Evolutionary conservation across 441 rosid species (phyloP).

Genomic region (Gossypium trilobum): DNA sequence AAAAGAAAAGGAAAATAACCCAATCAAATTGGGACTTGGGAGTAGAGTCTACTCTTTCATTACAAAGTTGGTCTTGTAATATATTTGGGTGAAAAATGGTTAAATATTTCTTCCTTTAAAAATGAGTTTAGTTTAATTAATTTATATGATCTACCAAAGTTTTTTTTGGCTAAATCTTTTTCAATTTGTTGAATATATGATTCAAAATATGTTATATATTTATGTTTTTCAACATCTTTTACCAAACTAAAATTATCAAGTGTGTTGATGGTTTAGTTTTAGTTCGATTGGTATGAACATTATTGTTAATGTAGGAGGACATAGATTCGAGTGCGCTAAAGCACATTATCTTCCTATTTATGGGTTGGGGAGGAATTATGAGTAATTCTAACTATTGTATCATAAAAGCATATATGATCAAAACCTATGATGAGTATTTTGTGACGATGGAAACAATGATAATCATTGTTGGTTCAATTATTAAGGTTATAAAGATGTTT

Average conservation of each 20-base stretch:
- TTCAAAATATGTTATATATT: background rate
- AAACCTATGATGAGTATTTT: rapidly evolving
- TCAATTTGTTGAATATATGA: too few relatives aligned
- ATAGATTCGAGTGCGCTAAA: too few relatives aligned
- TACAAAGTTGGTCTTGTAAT: conserved; percentile 1
- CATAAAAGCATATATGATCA: too few relatives aligned
- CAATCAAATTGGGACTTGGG: background rate
- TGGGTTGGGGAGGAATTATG: too few relatives aligned
- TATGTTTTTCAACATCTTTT: background rate
- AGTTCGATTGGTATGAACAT: too few relatives aligned
- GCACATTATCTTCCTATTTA: too few relatives aligned
- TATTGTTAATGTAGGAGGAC: too few relatives aligned
- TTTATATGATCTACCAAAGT: background rate
- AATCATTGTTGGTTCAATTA: background rate
- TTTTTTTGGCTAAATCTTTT: too few relatives aligned
- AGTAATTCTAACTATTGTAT: too few relatives aligned
- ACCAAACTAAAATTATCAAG: too few relatives aligned
- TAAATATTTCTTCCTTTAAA: background rate
- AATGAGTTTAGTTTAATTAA: background rate
- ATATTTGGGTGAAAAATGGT: background rate
- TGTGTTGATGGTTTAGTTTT: background rate
- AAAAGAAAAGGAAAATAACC: background rate
- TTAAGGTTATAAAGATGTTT: background rate
- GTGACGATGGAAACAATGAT: background rate
- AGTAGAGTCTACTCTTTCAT: background rate